Evolutionary conservation across 2,329 filamentous ascomycete genomes (phyloP), one percentile per base, ranked within the genome.

Genomic region (Zasmidium cellare): DNA sequence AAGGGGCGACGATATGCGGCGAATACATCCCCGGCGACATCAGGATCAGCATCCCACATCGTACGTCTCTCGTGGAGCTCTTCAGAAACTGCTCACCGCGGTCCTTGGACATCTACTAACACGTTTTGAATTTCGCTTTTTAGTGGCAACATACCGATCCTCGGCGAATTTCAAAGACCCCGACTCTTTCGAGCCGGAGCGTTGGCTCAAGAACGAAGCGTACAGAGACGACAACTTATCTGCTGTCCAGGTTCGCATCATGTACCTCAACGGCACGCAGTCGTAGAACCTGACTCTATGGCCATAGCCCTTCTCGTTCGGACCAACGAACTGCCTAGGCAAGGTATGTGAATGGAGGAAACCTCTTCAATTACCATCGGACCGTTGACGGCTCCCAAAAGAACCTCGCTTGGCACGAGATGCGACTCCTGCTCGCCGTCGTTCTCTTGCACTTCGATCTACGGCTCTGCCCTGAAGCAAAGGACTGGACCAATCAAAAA

Each of bases 321-420:
- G 64, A 2, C 60, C 62, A n/a, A 55, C 56, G 44, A 57, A 60
- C 24, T 66, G 64, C 44, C 11, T 28, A 11, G 25, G 25, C 11
- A 5, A 28, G 25, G 25, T 28, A 28, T 28, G 25, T 28, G 25
- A 28, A 28, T 28, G 11, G 6, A 11, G 25, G 5, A 5, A 28
- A 5, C 6, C 11, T 28, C 6, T 6, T 28, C 25, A 28, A 28
- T 6, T 6, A 28, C 25, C 25, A 28, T 28, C 25, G 11, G 6
- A 28, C 25, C 25, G 25, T 6, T 28, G 25, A 5, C 11, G 25
- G 11, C 25, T 5, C 6, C 11, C 5, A 28, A 28, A 11, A 55
- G 52, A 51, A 68, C 62, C 66, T 76, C 14, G 74, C 73, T 2
- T 73, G 69, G 55, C 66, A 70, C 47, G 74, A 77, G 58, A 69